Evolutionary conservation across 1,284 basidiomycete genomes (phyloP), one percentile per base, ranked within the genome.

Genomic region (Tilletia caries): DNA sequence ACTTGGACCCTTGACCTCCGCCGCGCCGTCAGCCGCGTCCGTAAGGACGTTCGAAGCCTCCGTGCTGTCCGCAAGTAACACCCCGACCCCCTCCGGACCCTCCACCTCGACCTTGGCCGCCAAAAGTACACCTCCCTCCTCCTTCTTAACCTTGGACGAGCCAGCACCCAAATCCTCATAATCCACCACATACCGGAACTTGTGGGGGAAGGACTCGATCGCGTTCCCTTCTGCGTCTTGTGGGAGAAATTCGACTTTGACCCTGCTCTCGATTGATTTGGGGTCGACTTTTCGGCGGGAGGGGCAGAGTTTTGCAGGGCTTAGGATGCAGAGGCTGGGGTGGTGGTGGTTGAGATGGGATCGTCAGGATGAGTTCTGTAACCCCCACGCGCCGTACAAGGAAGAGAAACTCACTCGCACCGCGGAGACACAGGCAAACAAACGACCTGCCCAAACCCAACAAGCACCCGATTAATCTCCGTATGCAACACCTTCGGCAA

Each of bases 361-460:
- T n/a, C n/a, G n/a, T n/a, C n/a, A n/a, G n/a, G n/a, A n/a, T n/a
- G n/a, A n/a, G n/a, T n/a, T n/a, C n/a, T n/a, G n/a, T n/a, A n/a
- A n/a, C n/a, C n/a, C n/a, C n/a, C n/a, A n/a, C n/a, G n/a, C n/a
- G n/a, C n/a, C n/a, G n/a, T n/a, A n/a, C n/a, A n/a, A n/a, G n/a
- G n/a, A n/a, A n/a, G n/a, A n/a, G n/a, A n/a, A n/a, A 58, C 29
- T 33, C n/a, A 87, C 73, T 91, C 90, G 79, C 95, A 98, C 43
- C 89, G 87, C 0, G 95, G 93, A 0, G 89, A 88, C 8, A 92
- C 87, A 1, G 95, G 92, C 0, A 90, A 85, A 75, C 95, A 98
- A 2, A 97, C 67, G 73, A 91, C 91, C 86, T 98, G 95, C 15
- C 82, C 82, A 50, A 83, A 82, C 0, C 82, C 82, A 2, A 83